phyloP scores from a whole-genome alignment of 2,329 filamentous ascomycete species.

The Colletotrichum noveboracense region DNA sequence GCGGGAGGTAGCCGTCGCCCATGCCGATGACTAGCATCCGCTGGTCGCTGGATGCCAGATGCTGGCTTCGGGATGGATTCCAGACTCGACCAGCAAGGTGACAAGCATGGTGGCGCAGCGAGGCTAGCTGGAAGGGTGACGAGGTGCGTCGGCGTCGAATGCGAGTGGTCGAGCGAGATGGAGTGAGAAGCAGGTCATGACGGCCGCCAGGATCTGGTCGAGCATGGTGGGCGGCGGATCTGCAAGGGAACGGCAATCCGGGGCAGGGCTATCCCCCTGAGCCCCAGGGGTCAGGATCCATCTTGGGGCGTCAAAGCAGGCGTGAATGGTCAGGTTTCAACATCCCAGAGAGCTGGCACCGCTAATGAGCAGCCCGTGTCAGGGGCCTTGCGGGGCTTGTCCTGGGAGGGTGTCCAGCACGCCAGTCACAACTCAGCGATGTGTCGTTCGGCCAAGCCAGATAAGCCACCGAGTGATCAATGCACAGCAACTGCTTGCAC shows the following conservation, averaged over 20 bases:
- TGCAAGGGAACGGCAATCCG: slow-evolving; percentile 9
- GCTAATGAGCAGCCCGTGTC: neutral
- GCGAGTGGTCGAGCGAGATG: slow-evolving; percentile 5
- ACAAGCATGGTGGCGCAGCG: neutral
- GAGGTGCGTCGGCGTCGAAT: neutral
- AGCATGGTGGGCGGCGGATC: slow-evolving; percentile 1
- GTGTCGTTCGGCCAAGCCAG: slow-evolving; percentile 9
- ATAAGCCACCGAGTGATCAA: slow-evolving; percentile 6
- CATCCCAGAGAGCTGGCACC: slow-evolving; percentile 1
- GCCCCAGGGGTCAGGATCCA: neutral
- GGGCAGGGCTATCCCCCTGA: slow-evolving; percentile 4
- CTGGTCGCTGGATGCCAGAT: neutral
- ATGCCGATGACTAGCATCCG: neutral
- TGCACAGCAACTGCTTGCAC: neutral
- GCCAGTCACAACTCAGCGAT: slow-evolving; percentile 14
- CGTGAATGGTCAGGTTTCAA: slow-evolving; percentile 14
- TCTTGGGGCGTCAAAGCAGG: neutral
- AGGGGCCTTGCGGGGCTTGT: neutral
- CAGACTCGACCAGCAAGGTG: neutral
- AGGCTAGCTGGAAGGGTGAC: neutral
- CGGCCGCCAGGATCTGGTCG: neutral
- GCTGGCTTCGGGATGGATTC: neutral
- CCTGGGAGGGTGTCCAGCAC: neutral
- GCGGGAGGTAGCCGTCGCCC: neutral
- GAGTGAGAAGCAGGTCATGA: slow-evolving; percentile 14